Percentiles rank a stretch among this genome's conserved stretches.
Conservation (phyloP, 2,329 filamentous ascomycete species). For the Xylariaceae sp. region DNA sequence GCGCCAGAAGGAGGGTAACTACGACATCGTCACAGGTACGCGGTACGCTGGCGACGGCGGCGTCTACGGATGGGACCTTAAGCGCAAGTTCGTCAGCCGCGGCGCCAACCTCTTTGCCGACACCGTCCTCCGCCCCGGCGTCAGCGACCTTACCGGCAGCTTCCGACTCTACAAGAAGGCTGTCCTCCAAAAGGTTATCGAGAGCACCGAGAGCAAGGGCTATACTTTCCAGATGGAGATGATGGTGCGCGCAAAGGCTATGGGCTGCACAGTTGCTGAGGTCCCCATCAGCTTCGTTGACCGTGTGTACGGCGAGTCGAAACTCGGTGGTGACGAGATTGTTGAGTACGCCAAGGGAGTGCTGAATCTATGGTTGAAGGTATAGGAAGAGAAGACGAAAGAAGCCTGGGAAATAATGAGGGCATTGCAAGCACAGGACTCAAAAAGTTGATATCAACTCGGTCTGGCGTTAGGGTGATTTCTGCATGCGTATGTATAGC, state of each 20-base stretch:
- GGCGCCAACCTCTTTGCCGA: conserved; percentile 96
- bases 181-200: conserved; percentile 88
- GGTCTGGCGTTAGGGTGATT: conserved; percentile 35
- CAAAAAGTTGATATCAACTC: conserved; percentile 21
- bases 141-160: conserved; percentile 93
- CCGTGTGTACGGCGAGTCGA: conserved; percentile 91
- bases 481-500: conserved; percentile 30
- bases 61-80: conserved; percentile 96
- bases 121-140: conserved; percentile 88
- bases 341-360: conserved; percentile 94
- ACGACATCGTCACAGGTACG: conserved; percentile 97
- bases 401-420: conserved; percentile 1
- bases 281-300: conserved; percentile 97
- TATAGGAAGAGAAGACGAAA: conserved; percentile 50
- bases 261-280: conserved; percentile 93
- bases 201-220: conserved; percentile 90
- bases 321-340: conserved; percentile 94
- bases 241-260: conserved; percentile 95
- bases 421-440: conserved; percentile 23
- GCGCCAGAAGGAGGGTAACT: conserved; percentile 76
- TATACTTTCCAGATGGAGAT: conserved; percentile 99
- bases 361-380: conserved; percentile 77
- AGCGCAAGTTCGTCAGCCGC: conserved; percentile 82
- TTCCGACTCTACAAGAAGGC: conserved; percentile 94
- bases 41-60: conserved; percentile 89